Base-by-base conservation (phyloP, 2,329 filamentous ascomycete genomes). In the Allantophomopsis lycopodina region DNA sequence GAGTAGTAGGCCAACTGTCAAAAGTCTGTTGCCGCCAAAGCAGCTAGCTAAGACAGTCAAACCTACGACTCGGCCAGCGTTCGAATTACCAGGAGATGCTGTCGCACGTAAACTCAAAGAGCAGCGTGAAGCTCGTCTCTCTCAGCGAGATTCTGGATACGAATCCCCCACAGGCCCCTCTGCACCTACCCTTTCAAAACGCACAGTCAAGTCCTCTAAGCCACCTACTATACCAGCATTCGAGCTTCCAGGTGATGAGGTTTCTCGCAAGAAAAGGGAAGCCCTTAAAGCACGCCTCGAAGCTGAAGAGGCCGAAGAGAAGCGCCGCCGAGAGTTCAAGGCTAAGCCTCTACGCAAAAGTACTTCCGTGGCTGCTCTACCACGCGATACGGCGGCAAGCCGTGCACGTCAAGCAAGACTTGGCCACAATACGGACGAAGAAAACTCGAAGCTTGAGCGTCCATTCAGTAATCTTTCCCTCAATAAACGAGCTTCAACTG, bases 11-110 rank as follows among this genome's bases (percentile, higher is more conserved):
- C 36, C 45, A 37, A 31, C 42, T 30, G 39, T 38, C 14, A 60
- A 60, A 28, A 60, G 68, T 15, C 56, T 64, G 5, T 61, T 53
- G 21, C 48, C 47, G 14, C 49, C 54, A 17, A 74, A 66, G 46
- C 56, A 62, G 15, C 52, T 61, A 5, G 53, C 57, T 16, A 78
- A 67, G 51, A 73, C 73, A 7, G 62, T 59, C 31, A 79, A 73
- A 50, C 60, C 65, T 13, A 61, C 61, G 3, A 79, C 73, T 1
- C 55, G 67, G 7, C 56, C 76, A 2, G 67, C 63, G 0, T 80
- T 78, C 51, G 73, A 79, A 54, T 65, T 81, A 11, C 73, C 75
- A 0, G 75, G 76, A 8, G 76, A 80, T 35, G 71, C 71, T 31
- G 64, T 78, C 8, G 68, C 74, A 32, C 66, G 68, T 12, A 65